Conservation (phyloP, 163 green algal genomes). For the Scenedesmus sp. region DNA sequence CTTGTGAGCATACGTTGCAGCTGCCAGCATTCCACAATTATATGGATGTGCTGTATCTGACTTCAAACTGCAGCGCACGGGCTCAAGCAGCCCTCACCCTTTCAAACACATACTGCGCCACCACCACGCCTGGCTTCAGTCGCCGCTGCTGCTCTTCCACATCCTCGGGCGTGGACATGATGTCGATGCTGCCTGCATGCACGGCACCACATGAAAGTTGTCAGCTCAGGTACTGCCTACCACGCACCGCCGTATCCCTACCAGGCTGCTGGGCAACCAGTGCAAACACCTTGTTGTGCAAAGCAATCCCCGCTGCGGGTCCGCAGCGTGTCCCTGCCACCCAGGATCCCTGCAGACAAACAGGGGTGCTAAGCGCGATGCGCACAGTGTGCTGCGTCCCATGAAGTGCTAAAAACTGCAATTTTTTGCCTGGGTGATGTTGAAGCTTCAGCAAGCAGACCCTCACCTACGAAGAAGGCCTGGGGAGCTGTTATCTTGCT, state of each 20-base stretch:
- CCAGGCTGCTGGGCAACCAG: no score
- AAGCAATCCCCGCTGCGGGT: no score
- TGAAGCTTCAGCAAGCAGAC: not conserved
- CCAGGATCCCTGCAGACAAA: no score
- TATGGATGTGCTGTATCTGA: not conserved
- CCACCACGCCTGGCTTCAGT: not conserved
- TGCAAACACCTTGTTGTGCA: no score
- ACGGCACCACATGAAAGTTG: no score
- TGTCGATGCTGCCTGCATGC: slow-evolving; percentile 35
- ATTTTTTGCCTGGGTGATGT: not conserved
- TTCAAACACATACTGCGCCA: slow-evolving; percentile 25
- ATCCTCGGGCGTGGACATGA: slow-evolving; percentile 48
- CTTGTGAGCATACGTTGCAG: no score
- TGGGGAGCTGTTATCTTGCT: slow-evolving; percentile 25
- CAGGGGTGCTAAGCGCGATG: no score
- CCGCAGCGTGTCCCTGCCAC: no score
- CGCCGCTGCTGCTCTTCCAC: slow-evolving; percentile 33
- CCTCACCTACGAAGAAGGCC: slow-evolving; percentile 35
- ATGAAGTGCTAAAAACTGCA: no score
- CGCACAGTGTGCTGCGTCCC: not conserved
- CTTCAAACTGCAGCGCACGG: not conserved
- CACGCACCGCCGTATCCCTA: no score
- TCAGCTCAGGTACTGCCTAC: no score
- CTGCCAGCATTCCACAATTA: not conserved
- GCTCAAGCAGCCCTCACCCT: not conserved